Base-by-base conservation (phyloP, 1,139 yeast species). In the Pichia cactophila region DNA sequence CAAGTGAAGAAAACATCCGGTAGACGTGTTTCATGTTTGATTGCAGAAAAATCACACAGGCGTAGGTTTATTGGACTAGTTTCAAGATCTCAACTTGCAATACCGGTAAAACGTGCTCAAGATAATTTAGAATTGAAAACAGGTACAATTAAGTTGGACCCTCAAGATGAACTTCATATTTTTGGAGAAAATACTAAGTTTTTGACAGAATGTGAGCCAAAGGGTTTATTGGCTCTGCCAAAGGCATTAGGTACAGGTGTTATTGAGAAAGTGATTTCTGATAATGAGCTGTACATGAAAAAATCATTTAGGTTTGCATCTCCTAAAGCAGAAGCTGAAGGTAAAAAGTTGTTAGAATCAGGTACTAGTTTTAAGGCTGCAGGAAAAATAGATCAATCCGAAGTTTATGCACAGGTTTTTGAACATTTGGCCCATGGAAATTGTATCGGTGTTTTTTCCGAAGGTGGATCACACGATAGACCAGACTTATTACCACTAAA, bases 401-500 rank as follows among this genome's bases (percentile, higher is more conserved):
- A 74, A 43, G 96, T 92, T 53, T 92, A 87, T 66, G 78, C 83
- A 53, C 74, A 76, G 57, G 97, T 92, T 2, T 92, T 90, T 64
- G 76, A 81, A 47, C 96, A 88, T 65, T 73, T 92, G 55, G 77
- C 86, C 20, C 75, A 78, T 51, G 89, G 92, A 45, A 81, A 86
- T 53, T 86, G 95, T 58, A 71, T 92, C 38, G 98, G 97, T n/a
- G 87, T 92, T 47, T 92, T 90, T 69, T 97, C 97, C 4, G 97
- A 90, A 69, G 97, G 97, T 47, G 97, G 97, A 0, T 86, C 96
- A 17, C 98, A 92, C 60, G 98, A 92, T 65, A 75, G 97, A 54
- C 83, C 97, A 0, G 95, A 88, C 56, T 68, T 92, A 56, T 71
- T 92, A 49, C 97, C 97, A 0, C 71, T 92, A 60, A 92, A 92